phyloP scores from a whole-genome alignment of 805 yeast genomes.

The Ogataea methanolica region DNA sequence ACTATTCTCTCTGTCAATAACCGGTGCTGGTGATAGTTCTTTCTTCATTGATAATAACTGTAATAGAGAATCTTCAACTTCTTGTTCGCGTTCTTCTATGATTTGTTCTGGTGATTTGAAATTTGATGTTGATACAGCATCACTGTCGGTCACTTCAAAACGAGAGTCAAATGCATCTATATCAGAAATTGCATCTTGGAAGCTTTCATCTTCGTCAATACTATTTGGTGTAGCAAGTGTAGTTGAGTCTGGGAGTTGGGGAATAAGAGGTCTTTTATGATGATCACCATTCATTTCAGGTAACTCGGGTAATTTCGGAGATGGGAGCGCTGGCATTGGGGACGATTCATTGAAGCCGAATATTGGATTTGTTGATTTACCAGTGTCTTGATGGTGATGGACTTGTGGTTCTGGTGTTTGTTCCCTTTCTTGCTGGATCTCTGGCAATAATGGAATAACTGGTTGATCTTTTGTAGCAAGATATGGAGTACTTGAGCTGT shows the following conservation, averaged over 20 bases:
- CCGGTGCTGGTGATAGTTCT: conserved; percentile 18
- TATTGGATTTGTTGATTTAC: background rate
- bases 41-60: conserved; percentile 25
- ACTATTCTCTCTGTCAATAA: background rate
- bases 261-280: background rate
- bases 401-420: background rate
- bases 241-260: background rate
- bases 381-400: background rate
- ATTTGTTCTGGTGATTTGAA: background rate
- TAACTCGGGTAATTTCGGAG: background rate
- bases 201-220: conserved; percentile 7
- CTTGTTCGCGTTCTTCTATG: conserved; percentile 4
- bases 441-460: background rate
- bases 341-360: background rate
- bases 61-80: conserved; percentile 20
- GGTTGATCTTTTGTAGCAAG: background rate
- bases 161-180: conserved; percentile 23
- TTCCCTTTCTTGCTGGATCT: background rate
- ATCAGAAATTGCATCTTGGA: conserved; percentile 20
- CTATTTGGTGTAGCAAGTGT: conserved; percentile 3
- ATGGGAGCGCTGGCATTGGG: background rate
- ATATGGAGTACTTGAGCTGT: background rate
- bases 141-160: conserved; percentile 7
- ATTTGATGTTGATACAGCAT: background rate
- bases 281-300: background rate